phyloP scores from a whole-genome alignment of 1,139 yeast genomes.

The Kodamaea alishanica region DNA sequence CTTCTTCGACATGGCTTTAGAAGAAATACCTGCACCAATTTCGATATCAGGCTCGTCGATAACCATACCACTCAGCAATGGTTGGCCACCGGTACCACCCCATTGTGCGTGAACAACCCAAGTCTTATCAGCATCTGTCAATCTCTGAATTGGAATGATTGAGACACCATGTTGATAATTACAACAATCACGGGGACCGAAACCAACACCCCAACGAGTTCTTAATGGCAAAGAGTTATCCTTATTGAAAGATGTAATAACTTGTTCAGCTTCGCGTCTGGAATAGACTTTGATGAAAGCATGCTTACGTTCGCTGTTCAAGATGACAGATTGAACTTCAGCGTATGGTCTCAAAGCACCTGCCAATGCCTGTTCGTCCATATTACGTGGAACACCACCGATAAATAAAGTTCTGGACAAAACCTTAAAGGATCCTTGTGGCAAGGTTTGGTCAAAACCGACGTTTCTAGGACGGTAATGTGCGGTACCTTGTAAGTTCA shows the following conservation, averaged over 20 bases:
- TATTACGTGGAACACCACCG: conserved; percentile 85
- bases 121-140: conserved; percentile 88
- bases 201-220: conserved; percentile 98
- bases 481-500: conserved; percentile 64
- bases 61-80: conserved; percentile 75
- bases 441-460: conserved; percentile 65
- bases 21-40: conserved; percentile 89
- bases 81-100: conserved; percentile 96
- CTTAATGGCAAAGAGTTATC: conserved; percentile 56
- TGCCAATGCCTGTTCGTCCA: conserved; percentile 72
- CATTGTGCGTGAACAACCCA: conserved; percentile 92
- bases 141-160: conserved; percentile 76
- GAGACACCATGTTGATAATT: conserved; percentile 90
- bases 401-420: conserved; percentile 85
- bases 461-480: conserved; percentile 73
- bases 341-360: conserved; percentile 78
- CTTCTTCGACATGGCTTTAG: conserved; percentile 84
- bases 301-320: conserved; percentile 86
- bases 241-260: conserved; percentile 53
- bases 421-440: conserved; percentile 79
- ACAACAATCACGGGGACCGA: conserved; percentile 97
- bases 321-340: conserved; percentile 87
- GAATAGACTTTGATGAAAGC: conserved; percentile 96
- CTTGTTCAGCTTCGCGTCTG: conserved; percentile 88
- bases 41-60: conserved; percentile 98